A percentile compares a stretch with the other conserved stretches of the same genome.
Evolutionary conservation across 2,329 filamentous ascomycete species (phyloP).

Genomic region (Aspergillus floridensis): DNA sequence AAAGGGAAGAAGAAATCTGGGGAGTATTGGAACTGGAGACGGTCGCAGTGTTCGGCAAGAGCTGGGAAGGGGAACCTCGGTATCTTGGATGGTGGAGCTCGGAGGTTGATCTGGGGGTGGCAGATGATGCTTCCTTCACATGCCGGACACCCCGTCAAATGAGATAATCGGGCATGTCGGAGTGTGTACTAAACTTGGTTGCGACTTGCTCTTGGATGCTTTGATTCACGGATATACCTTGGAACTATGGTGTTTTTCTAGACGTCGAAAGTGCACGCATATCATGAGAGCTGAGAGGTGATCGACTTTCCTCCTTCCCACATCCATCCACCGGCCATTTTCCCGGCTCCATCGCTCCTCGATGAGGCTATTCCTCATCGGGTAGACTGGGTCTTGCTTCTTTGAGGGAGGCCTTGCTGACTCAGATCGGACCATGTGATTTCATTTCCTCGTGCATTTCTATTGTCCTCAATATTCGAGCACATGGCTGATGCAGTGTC

Average conservation of each 20-base stretch:
- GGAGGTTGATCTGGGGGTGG: slow-evolving; percentile 23
- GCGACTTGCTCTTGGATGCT: neutral
- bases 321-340: neutral
- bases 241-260: neutral
- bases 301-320: neutral
- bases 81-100: slow-evolving; percentile 25
- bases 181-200: neutral
- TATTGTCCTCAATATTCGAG: too few relatives aligned
- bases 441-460: neutral
- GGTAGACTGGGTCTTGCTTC: neutral
- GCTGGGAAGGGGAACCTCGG: slow-evolving; percentile 30
- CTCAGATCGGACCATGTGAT: neutral
- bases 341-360: neutral
- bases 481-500: neutral
- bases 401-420: neutral
- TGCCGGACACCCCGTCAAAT: slow-evolving; percentile 25
- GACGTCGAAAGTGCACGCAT: neutral
- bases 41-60: slow-evolving; percentile 32
- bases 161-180: neutral
- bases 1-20: slow-evolving; percentile 24
- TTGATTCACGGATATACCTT: neutral
- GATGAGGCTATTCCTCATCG: neutral
- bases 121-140: slow-evolving; percentile 32
- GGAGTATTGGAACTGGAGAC: slow-evolving; percentile 13
- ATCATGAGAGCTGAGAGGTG: neutral